Evolutionary conservation across 352 stramenopile species (phyloP), one percentile per base, ranked within the genome.

Genomic region (Pythium dissimile): DNA sequence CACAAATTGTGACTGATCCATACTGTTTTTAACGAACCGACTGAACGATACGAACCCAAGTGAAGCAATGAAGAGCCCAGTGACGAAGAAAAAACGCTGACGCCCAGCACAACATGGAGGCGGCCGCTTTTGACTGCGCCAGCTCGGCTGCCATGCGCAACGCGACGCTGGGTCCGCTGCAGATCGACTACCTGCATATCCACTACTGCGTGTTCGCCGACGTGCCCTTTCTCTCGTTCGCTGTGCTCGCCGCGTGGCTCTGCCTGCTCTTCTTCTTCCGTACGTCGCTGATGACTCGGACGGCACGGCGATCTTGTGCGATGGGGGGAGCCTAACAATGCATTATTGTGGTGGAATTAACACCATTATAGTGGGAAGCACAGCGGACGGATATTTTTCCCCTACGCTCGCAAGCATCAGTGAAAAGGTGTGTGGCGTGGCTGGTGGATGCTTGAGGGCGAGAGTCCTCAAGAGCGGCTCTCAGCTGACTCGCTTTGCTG

Each of bases 331-430:
- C n/a, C n/a, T n/a, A n/a, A n/a, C n/a, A n/a, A n/a, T n/a, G n/a
- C n/a, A n/a, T n/a, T n/a, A n/a, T n/a, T n/a, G n/a, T n/a, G n/a
- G n/a, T n/a, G n/a, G n/a, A n/a, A n/a, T n/a, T n/a, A n/a, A n/a
- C n/a, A n/a, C n/a, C 28, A 20, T 30, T 28, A 30, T 89, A 85
- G 77, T 99, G 43, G 96, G 95, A n/a, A 93, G 77, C 48, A 99
- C 97, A 13, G 97, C 97, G 0, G 96, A 99, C 44, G 95, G 97
- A 41, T 99, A 98, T 72, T 99, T 99, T 71, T 98, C 84, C 0
- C 95, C 96, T 0, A 96, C 89, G 15, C 80, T 99, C 12, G 96
- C 97, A 54, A 97, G 86, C 80, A 97, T 99, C 54, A 98, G 88
- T 34, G 75, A 97, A 32, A 94, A 97, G 71, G 77, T 94, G 41